Evolutionary conservation across 2,329 filamentous ascomycete species (phyloP), one percentile per base, ranked within the genome.

Genomic region (Ophiocordyceps sinensis): DNA sequence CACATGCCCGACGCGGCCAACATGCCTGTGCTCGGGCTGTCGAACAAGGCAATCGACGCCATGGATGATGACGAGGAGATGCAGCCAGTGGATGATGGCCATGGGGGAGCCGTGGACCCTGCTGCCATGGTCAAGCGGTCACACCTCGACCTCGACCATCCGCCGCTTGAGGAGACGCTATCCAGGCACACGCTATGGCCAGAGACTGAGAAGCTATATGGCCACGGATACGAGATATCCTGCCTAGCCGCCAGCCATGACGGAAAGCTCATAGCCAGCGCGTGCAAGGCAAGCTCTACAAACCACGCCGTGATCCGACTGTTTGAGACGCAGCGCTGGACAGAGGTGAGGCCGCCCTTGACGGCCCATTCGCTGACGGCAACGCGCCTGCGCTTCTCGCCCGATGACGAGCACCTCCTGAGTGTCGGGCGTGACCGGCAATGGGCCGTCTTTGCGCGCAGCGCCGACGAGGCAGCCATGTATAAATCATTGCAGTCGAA

Each of bases 181-280:
- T 82, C 87, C 21, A 79, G 88, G 9, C 80, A 93, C 58, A 94
- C 91, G 0, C 76, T 98, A 28, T 98, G 88, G 87, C 91, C 91
- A 3, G 91, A 98, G 57, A 77, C 77, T 7, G 91, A 98, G 60
- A 98, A 98, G 65, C 73, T 98, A 1, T 98, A 98, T 62, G 91
- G 91, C 2, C 91, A 98, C 62, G 91, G 91, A 28, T 95, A 95
- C 62, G 91, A 98, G 61, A 89, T 98, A 39, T 94, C 86, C 2
- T 83, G 85, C 31, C 75, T 94, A 14, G 84, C 88, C 11, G 74
- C 81, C 8, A 86, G 78, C 53, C 75, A 84, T 53, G 79, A 87
- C 51, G 82, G 83, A 12, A 67, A 62, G 4, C 61, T 95, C 19
- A 72, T 98, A 13, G 91, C 91, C 28, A 95, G 88, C 41, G 87